Evolutionary conservation across 192 early-diverging fungal genomes (phyloP).

Genomic region (Backusella liffmaniae): DNA sequence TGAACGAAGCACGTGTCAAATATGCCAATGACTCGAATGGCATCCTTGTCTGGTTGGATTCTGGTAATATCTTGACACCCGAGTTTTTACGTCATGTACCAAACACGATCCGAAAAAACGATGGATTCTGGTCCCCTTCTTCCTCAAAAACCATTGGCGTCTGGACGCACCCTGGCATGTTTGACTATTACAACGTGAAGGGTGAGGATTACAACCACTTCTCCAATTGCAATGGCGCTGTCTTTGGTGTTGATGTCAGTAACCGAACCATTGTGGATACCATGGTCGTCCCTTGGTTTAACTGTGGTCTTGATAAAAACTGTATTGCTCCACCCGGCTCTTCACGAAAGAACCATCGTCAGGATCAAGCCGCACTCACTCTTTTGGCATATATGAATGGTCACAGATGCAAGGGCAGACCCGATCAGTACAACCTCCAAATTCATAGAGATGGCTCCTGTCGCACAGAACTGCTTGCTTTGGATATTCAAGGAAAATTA

Average conservation of each 20-base stretch:
- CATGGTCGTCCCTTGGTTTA: slow-evolving; percentile 44
- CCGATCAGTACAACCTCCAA: slow-evolving; percentile 15
- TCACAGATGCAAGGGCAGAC: slow-evolving; percentile 24
- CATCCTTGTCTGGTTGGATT: slow-evolving; percentile 50
- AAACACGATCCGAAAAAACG: slow-evolving; percentile 33
- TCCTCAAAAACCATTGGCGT: slow-evolving; percentile 30
- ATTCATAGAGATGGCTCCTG: slow-evolving; percentile 26
- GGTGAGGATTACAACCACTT: slow-evolving; percentile 32
- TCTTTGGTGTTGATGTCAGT: slow-evolving; percentile 40
- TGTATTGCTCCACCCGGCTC: slow-evolving; percentile 54
- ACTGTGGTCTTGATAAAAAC: slow-evolving; percentile 40
- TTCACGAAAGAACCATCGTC: slow-evolving; percentile 47
- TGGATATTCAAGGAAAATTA: slow-evolving; percentile 17
- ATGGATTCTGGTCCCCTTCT: slow-evolving; percentile 52
- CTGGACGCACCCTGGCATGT: slow-evolving; percentile 51
- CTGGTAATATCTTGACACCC: slow-evolving; percentile 43
- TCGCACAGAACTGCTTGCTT: slow-evolving; percentile 17
- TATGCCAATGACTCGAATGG: slow-evolving; percentile 30
- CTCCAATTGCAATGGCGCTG: slow-evolving; percentile 49
- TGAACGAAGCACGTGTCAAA: slow-evolving; percentile 44
- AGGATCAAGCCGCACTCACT: slow-evolving; percentile 55
- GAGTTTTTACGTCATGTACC: slow-evolving; percentile 48
- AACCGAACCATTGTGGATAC: slow-evolving; percentile 36
- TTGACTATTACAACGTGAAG: slow-evolving; percentile 39
- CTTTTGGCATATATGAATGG: slow-evolving; percentile 43